Percentiles rank a stretch among this genome's conserved stretches.
Conservation (phyloP, 2,329 filamentous ascomycete genomes). For the Fusarium buharicum region DNA sequence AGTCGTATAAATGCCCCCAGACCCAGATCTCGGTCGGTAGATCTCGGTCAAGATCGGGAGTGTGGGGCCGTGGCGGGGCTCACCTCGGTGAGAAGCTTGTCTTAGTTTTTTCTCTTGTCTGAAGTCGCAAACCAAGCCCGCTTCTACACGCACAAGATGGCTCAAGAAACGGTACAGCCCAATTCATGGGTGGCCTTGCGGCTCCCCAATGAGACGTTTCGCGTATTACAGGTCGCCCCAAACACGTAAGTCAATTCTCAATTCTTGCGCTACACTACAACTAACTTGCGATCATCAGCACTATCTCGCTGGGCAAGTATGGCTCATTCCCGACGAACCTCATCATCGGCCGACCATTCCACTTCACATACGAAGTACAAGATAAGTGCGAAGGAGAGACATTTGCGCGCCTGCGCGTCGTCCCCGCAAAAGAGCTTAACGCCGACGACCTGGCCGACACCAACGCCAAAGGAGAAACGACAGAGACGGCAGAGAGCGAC, state of each 20-base stretch:
- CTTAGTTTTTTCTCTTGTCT: conserved; percentile 41
- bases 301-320: conserved; percentile 90
- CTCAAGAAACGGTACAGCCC: conserved; percentile 56
- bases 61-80: conserved; percentile 44
- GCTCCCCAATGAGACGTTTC: conserved; percentile 67
- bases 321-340: conserved; percentile 90
- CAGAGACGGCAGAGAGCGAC: conserved; percentile 57
- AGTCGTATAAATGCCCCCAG: no score
- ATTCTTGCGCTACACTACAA: conserved; percentile 13
- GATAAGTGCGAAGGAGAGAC: conserved; percentile 73
- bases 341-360: conserved; percentile 88
- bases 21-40: neutral
- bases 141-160: conserved; percentile 42
- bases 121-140: conserved; percentile 22
- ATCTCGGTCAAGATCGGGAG: conserved; percentile 34
- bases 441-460: conserved; percentile 74
- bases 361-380: conserved; percentile 89
- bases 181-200: conserved; percentile 69
- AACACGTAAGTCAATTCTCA: conserved; percentile 62
- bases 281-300: conserved; percentile 63
- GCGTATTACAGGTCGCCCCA: conserved; percentile 67
- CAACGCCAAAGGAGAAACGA: conserved; percentile 50
- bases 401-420: conserved; percentile 78
- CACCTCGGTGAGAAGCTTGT: conserved; percentile 44
- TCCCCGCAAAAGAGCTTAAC: conserved; percentile 84